Percentiles rank a stretch among this genome's conserved stretches.
These are phyloP conservation scores for Pseudogymnoascus sp. DNA, from an alignment of 2,329 filamentous ascomycete genomes.

Conservation along the genomic window DNA sequence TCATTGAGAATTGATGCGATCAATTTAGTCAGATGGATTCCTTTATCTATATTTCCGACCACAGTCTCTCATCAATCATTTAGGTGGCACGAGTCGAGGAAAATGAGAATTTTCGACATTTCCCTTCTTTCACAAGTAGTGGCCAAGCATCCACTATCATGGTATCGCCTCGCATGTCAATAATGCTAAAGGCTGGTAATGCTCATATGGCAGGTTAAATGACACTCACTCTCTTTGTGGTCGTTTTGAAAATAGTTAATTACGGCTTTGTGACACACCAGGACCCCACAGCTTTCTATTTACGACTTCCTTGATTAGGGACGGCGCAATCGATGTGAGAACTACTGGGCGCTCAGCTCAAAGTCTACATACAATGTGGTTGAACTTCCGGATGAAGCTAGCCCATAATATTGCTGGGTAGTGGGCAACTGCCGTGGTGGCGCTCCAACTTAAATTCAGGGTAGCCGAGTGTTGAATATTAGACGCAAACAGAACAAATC, in stretches of 20 bases:
- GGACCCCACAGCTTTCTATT: not conserved
- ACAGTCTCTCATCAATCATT: not conserved
- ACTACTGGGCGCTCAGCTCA: not conserved
- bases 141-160: not conserved
- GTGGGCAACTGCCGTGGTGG: not conserved
- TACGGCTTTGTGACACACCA: not conserved
- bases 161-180: no score
- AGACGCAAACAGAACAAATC: conserved; percentile 3
- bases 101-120: not conserved
- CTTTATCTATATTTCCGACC: not conserved
- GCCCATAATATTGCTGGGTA: not conserved
- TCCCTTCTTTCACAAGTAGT: not conserved
- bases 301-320: not conserved
- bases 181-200: no score
- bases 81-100: not conserved
- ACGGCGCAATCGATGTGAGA: not conserved
- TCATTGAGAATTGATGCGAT: not conserved
- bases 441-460: not conserved
- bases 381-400: not conserved
- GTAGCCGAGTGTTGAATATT: not conserved
- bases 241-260: not conserved
- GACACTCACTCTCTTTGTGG: not conserved
- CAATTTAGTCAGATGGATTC: not conserved
- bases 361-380: not conserved
- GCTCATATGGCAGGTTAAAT: not conserved